These are phyloP conservation scores for Euryodendron excelsum DNA, from an alignment of 148 eudicot genomes.

Conservation along the genomic window DNA sequence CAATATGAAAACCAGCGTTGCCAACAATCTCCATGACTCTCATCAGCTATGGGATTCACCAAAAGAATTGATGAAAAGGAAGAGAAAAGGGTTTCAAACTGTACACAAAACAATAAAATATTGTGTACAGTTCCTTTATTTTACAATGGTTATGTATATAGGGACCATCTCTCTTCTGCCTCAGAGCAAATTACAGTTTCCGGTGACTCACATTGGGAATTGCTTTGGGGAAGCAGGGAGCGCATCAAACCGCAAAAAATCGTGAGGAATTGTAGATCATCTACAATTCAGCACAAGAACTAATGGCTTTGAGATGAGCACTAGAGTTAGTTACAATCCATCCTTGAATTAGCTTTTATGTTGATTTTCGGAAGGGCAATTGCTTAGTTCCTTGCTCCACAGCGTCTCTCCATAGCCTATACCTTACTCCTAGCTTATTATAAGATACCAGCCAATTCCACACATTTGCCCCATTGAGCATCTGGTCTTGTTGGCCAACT, in stretches of 20 bases:
- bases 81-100: neutral
- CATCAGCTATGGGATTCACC: too few species aligned
- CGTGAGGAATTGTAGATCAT: constrained; percentile 3
- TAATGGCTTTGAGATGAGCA: neutral
- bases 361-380: constrained; percentile 48
- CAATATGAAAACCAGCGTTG: neutral
- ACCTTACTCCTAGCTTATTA: constrained; percentile 91
- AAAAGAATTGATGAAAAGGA: neutral
- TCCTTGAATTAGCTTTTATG: neutral
- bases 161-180: constrained; percentile 9
- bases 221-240: too few species aligned
- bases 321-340: constrained; percentile 2
- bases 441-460: constrained; percentile 92
- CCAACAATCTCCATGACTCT: too few species aligned
- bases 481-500: constrained; percentile 88
- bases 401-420: constrained; percentile 88
- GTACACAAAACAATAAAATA: constrained; percentile 14
- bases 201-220: too few species aligned
- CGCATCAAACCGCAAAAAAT: constrained; percentile 2
- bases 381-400: constrained; percentile 62
- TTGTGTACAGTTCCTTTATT: constrained; percentile 9
- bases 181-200: constrained; percentile 16
- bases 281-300: neutral
- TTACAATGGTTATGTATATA: constrained; percentile 2
- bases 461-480: constrained; percentile 78